Evolutionary conservation across 805 yeast species (phyloP), one percentile per base, ranked within the genome.

Genomic region (Nematodospora valgi): DNA sequence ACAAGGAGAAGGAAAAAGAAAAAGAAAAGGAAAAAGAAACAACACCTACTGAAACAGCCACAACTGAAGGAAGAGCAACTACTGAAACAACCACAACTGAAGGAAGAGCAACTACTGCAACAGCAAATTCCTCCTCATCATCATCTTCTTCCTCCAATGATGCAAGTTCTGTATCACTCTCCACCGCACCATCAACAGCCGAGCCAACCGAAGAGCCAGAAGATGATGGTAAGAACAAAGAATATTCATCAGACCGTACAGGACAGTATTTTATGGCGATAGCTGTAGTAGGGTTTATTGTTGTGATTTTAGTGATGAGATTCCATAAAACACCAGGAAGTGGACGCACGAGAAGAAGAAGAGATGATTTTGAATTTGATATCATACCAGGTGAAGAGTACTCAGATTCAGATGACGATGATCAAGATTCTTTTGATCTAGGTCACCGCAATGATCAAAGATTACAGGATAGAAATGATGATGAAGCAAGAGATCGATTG

Each of bases 301-400:
- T 58, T 62, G 50, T 64, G 57, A 43, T 76, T 64, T 48, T 70
- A 54, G 46, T 69, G 59, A 62, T 65, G 74, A 49, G 62, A 59
- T 56, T 56, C 51, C 70, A 64, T 45, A 58, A 62, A 42, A 56
- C 62, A 3, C 71, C 69, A 10, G 67, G 68, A 10, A 55, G 59
- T 37, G 49, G 62, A 11, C 59, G 73, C 35, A 59, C 72, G 37
- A 58, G 76, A 39, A 65, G 86, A 58, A 62, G 83, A 52, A 62
- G 88, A 59, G 87, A 80, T 25, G 77, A 78, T 36, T 80, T 75
- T 49, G 93, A 84, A 52, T 81, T 84, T 51, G 94, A 84, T 51
- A 78, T 83, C 30, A 84, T 84, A 29, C 82, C 80, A 13, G 82
- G 83, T 6, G 84, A 81, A 43, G 78, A 72, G 34, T 68, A 68